Conservation (phyloP, 768 basidiomycete genomes). For the Trametes gibbosa region DNA sequence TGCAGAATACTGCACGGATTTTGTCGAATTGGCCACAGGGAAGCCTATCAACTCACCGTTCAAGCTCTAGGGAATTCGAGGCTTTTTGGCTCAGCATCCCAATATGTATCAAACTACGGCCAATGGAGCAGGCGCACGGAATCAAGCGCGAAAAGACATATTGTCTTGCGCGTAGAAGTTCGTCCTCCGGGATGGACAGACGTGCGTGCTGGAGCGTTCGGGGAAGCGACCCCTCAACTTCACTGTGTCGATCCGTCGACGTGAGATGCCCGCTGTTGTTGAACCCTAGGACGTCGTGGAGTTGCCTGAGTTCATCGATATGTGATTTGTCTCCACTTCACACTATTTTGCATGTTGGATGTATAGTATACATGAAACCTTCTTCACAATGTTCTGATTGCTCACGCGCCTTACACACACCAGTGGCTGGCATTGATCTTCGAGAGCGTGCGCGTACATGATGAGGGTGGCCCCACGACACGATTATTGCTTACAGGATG, state of each 20-base stretch:
- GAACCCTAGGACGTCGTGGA: too few relatives aligned
- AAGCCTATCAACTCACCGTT: neutral
- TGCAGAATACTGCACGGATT: slow-evolving; percentile 1
- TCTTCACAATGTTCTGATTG: too few relatives aligned
- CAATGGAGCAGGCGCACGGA: neutral
- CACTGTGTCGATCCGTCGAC: neutral
- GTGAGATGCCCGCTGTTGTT: too few relatives aligned
- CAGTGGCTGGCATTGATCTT: too few relatives aligned
- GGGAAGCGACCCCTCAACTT: neutral
- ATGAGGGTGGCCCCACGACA: too few relatives aligned
- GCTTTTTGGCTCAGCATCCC: neutral
- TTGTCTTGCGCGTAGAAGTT: neutral
- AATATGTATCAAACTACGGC: neutral
- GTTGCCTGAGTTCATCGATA: too few relatives aligned
- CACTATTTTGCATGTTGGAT: neutral
- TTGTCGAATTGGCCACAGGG: neutral
- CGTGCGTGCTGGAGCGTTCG: neutral
- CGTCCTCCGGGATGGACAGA: slow-evolving; percentile 4
- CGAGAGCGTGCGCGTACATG: too few relatives aligned
- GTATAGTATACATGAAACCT: too few relatives aligned
- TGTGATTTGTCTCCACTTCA: too few relatives aligned
- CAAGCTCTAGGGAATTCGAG: neutral
- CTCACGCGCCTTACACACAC: too few relatives aligned
- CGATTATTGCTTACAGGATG: too few relatives aligned
- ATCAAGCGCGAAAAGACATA: slow-evolving; percentile 1